phyloP scores from a whole-genome alignment of 2,329 filamentous ascomycete genomes.

The Fusarium sp. region DNA sequence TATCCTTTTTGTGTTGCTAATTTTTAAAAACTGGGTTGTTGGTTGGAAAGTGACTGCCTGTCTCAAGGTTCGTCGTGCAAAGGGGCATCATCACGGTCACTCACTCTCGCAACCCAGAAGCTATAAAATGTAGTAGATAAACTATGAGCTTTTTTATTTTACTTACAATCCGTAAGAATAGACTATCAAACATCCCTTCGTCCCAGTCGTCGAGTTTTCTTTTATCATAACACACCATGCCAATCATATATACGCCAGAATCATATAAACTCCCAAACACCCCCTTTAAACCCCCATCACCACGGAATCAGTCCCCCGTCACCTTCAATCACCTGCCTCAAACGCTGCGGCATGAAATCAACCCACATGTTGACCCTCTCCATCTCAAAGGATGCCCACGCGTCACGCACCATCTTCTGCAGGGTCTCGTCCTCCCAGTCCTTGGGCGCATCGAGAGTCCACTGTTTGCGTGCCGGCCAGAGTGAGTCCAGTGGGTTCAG shows the following conservation, averaged over 20 bases:
- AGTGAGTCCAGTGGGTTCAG: conserved; percentile 52
- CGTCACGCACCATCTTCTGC: conserved; percentile 47
- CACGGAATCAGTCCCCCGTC: conserved; percentile 51
- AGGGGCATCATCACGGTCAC: not conserved
- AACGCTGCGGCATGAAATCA: conserved; percentile 52
- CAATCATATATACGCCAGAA: not conserved
- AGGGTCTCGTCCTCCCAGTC: conserved; percentile 53
- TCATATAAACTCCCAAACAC: conserved; percentile 3
- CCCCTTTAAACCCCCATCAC: conserved; percentile 35
- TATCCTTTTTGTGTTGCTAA: not conserved
- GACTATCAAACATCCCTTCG: conserved; percentile 16
- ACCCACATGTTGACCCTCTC: conserved; percentile 53
- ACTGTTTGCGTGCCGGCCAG: conserved; percentile 52
- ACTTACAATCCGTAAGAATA: not conserved
- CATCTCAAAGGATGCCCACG: conserved; percentile 47
- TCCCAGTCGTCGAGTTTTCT: conserved; percentile 1
- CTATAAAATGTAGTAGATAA: not conserved
- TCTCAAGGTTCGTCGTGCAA: not conserved
- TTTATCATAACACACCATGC: not conserved
- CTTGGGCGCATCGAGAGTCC: conserved; percentile 44
- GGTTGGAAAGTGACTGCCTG: not conserved
- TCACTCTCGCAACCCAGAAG: not conserved
- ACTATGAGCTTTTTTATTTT: not conserved
- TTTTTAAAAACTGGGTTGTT: not conserved
- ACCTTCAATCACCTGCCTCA: conserved; percentile 49